Evolutionary conservation across 768 basidiomycete genomes (phyloP).

Genomic region (Boletus subparvulus): DNA sequence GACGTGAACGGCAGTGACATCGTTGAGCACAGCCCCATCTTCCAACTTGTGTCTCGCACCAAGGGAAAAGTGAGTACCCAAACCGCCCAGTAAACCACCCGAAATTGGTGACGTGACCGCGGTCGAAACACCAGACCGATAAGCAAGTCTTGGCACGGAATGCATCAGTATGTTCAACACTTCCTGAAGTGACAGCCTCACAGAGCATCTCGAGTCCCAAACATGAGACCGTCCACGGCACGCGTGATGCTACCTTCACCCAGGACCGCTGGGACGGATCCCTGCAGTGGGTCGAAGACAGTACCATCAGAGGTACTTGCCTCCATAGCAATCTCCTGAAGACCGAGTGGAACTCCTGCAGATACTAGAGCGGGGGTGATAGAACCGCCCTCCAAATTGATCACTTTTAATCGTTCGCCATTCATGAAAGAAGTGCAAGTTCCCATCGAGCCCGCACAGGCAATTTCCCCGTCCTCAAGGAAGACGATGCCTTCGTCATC

Average conservation of each 20-base stretch:
- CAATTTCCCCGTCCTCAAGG: conserved; percentile 52
- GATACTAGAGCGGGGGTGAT: conserved; percentile 61
- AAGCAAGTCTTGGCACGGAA: conserved; percentile 54
- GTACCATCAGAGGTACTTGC: conserved; percentile 64
- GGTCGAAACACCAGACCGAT: conserved; percentile 70
- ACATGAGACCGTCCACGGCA: conserved; percentile 65
- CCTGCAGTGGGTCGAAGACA: conserved; percentile 48
- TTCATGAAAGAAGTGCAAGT: conserved; percentile 12
- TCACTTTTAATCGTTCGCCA: conserved; percentile 6
- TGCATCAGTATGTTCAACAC: conserved; percentile 3
- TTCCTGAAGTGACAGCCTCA: conserved; percentile 24
- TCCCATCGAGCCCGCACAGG: conserved; percentile 40
- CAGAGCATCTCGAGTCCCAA: conserved; percentile 51
- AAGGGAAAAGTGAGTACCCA: conserved; percentile 61
- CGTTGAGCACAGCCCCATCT: conserved; percentile 61
- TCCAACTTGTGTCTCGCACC: conserved; percentile 60
- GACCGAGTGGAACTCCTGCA: conserved; percentile 62
- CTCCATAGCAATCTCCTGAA: conserved; percentile 68
- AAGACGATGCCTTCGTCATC: conserved; percentile 39
- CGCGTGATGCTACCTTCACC: conserved; percentile 45
- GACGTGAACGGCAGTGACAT: conserved; percentile 66
- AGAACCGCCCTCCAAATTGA: conserved; percentile 64
- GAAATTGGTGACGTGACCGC: conserved; percentile 62
- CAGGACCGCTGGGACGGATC: conserved; percentile 32
- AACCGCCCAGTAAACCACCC: conserved; percentile 56